Percentiles rank a stretch among this genome's conserved stretches.
Conservation (phyloP, 495 filamentous ascomycete genomes). For the Amniculicola lignicola region DNA sequence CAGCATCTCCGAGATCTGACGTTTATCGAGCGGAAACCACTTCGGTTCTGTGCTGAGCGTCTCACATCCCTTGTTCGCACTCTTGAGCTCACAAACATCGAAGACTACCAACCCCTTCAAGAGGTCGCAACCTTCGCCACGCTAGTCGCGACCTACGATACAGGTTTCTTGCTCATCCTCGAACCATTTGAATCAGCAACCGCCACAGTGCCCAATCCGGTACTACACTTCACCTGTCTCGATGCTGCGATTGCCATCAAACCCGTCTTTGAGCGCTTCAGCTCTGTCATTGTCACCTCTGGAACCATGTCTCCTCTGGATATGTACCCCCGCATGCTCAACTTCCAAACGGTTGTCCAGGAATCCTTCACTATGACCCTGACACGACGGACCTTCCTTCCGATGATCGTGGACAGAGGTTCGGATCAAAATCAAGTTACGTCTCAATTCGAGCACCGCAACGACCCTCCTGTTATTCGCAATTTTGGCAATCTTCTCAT, state of each 20-base stretch:
- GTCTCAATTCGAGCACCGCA: constrained; percentile 87
- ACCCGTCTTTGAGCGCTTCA: constrained; percentile 95
- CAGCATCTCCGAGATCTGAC: constrained; percentile 91
- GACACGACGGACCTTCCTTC: constrained; percentile 89
- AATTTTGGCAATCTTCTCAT: constrained; percentile 93
- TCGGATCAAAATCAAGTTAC: constrained; percentile 90
- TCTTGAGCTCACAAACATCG: constrained; percentile 93
- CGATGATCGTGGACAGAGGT: constrained; percentile 95
- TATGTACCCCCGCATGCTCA: constrained; percentile 99
- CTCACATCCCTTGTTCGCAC: constrained; percentile 93
- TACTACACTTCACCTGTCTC: constrained; percentile 92
- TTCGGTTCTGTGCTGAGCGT: constrained; percentile 93
- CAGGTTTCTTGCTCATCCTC: constrained; percentile 91
- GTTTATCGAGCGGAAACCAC: constrained; percentile 94
- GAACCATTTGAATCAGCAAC: constrained; percentile 96
- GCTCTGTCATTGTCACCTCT: constrained; percentile 96
- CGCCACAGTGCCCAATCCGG: constrained; percentile 91
- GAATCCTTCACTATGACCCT: constrained; percentile 98
- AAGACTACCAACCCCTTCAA: constrained; percentile 95
- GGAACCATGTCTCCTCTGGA: constrained; percentile 95
- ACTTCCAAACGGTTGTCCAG: constrained; percentile 84
- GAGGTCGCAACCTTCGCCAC: constrained; percentile 99
- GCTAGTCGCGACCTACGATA: constrained; percentile 93
- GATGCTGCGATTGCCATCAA: constrained; percentile 99
- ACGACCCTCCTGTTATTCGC: constrained; percentile 87